These are phyloP conservation scores for Pyracantha coccinea DNA, from an alignment of 331 rosid genomes.

Conservation along the genomic window DNA sequence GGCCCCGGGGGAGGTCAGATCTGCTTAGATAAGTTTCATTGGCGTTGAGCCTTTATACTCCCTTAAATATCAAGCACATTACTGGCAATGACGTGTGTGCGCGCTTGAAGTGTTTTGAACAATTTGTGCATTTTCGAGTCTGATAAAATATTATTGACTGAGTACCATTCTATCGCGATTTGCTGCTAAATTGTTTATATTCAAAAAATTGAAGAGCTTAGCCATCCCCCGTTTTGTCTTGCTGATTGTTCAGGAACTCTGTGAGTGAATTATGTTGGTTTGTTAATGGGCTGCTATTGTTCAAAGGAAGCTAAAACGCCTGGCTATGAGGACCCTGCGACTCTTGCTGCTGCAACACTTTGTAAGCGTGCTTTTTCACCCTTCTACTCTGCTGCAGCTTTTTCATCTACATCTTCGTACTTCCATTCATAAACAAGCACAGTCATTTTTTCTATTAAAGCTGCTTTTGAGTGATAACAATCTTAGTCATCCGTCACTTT, in stretches of 20 bases:
- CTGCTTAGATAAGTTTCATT: conserved; percentile 2
- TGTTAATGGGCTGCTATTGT: conserved; percentile 59
- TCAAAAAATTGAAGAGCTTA: no score
- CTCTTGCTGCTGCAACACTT: conserved; percentile 83
- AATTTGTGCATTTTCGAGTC: background rate
- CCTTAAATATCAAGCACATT: no score
- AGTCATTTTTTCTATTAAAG: background rate
- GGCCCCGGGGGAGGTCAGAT: conserved; percentile 10
- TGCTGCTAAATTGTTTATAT: no score
- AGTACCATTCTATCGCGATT: background rate
- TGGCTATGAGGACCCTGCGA: conserved; percentile 58
- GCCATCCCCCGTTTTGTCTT: background rate
- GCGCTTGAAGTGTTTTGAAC: background rate
- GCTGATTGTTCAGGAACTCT: conserved; percentile 2
- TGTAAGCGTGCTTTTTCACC: conserved; percentile 54
- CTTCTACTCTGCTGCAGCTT: conserved; percentile 9
- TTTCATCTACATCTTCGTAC: conserved; percentile 5
- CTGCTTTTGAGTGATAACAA: background rate
- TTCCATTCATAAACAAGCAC: background rate
- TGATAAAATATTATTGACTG: background rate
- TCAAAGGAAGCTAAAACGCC: conserved; percentile 40
- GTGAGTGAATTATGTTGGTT: conserved; percentile 21
- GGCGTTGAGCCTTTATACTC: background rate
- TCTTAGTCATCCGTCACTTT: background rate
- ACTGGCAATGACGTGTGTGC: no score